phyloP scores from a whole-genome alignment of 345 rosid genomes.

The Eucalyptus caleyi region DNA sequence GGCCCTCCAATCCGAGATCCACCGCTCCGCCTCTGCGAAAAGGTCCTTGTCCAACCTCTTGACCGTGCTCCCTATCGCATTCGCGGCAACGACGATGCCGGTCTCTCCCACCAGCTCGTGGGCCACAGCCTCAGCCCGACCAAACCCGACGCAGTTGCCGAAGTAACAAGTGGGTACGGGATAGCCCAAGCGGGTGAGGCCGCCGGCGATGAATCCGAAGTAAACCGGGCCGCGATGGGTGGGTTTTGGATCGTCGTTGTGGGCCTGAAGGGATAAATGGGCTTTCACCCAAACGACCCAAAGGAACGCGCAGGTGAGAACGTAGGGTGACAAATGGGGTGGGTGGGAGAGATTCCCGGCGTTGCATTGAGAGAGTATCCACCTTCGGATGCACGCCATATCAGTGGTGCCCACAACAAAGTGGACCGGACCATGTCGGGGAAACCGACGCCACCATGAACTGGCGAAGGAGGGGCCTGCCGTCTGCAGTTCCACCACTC shows the following conservation, averaged over 20 bases:
- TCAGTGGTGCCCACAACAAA: not conserved
- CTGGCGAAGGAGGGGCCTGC: not conserved
- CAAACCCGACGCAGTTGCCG: slow-evolving; percentile 28
- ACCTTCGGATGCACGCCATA: slow-evolving; percentile 2
- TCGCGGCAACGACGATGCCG: slow-evolving; percentile 20
- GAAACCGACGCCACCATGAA: not conserved
- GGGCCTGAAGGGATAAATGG: not conserved
- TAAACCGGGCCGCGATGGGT: not conserved
- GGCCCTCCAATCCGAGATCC: slow-evolving; percentile 14
- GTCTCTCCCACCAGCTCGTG: slow-evolving; percentile 8
- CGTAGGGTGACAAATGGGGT: slow-evolving; percentile 13
- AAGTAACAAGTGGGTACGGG: slow-evolving; percentile 8
- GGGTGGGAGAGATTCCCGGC: not conserved
- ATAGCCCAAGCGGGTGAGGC: slow-evolving; percentile 8
- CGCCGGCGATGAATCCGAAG: slow-evolving; percentile 27
- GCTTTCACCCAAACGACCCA: slow-evolving; percentile 22
- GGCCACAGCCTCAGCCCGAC: not conserved
- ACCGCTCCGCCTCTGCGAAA: slow-evolving; percentile 13
- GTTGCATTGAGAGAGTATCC: slow-evolving; percentile 4
- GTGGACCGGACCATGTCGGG: slow-evolving; percentile 4
- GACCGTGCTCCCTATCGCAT: slow-evolving; percentile 13
- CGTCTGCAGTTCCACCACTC: slow-evolving; percentile 2
- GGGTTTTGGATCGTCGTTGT: no score
- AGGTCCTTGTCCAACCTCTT: slow-evolving; percentile 7
- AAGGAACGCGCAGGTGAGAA: slow-evolving; percentile 10